Conservation (phyloP, 768 basidiomycete species). For the Baorangia bicolor region DNA sequence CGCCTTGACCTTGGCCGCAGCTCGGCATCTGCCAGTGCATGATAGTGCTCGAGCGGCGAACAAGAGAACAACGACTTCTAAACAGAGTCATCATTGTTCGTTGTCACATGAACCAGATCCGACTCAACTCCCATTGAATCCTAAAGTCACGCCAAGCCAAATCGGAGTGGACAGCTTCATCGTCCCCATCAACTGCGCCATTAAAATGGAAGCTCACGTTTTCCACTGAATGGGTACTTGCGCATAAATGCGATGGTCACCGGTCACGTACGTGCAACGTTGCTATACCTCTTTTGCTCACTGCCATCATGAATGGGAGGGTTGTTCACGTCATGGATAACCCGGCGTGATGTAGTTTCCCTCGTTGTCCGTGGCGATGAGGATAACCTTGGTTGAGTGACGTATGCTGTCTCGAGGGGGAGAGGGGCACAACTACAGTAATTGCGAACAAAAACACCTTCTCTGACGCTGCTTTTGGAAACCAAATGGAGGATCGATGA, state of each 20-base stretch:
- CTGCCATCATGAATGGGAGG: neutral
- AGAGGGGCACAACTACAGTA: neutral
- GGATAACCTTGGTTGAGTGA: constrained; percentile 10
- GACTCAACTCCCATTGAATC: neutral
- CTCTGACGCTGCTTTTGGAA: neutral
- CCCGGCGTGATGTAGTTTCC: constrained; percentile 22
- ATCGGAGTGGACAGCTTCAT: constrained; percentile 6
- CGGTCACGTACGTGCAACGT: constrained; percentile 15
- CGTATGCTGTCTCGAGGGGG: neutral
- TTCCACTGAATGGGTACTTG: neutral
- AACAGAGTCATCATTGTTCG: neutral
- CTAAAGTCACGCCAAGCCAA: neutral
- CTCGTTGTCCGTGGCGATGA: constrained; percentile 10
- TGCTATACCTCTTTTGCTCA: constrained; percentile 6
- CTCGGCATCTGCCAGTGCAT: neutral
- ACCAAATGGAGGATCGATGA: neutral
- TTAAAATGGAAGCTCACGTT: constrained; percentile 18
- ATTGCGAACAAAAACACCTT: neutral
- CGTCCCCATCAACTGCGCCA: constrained; percentile 2
- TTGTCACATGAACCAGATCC: neutral
- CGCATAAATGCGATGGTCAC: neutral
- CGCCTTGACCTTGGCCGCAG: neutral
- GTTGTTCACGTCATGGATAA: constrained; percentile 25
- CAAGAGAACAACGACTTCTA: neutral
- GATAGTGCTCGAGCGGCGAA: neutral